These are phyloP conservation scores for Globisporangium alternatum DNA, from an alignment of 352 stramenopile genomes.

Conservation along the genomic window DNA sequence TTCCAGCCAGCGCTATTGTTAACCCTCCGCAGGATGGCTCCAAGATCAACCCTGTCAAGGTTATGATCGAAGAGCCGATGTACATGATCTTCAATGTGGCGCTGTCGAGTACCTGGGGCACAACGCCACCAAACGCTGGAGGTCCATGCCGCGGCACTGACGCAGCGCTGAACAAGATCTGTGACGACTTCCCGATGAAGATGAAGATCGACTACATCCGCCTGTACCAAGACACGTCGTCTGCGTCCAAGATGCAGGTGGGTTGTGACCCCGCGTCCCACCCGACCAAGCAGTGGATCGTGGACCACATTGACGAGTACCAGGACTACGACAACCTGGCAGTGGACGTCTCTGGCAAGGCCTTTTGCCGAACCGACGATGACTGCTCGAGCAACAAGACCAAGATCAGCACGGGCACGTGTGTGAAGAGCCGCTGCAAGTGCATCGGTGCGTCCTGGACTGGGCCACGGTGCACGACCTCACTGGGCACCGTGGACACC, in stretches of 20 bases:
- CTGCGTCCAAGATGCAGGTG: slow-evolving; percentile 43
- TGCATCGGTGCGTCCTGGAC: slow-evolving; percentile 37
- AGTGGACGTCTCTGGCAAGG: slow-evolving; percentile 57
- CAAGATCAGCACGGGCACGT: slow-evolving; percentile 32
- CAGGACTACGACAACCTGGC: slow-evolving; percentile 56
- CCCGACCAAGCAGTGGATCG: slow-evolving; percentile 73
- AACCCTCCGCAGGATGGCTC: slow-evolving; percentile 44
- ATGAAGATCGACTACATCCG: slow-evolving; percentile 82
- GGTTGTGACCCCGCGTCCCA: slow-evolving; percentile 61
- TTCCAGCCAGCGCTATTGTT: slow-evolving; percentile 59
- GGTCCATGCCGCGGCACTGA: slow-evolving; percentile 53
- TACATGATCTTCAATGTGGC: slow-evolving; percentile 96
- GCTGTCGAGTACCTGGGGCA: slow-evolving; percentile 89
- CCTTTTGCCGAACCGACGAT: slow-evolving; percentile 46
- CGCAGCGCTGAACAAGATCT: slow-evolving; percentile 45
- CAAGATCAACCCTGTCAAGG: slow-evolving; percentile 73
- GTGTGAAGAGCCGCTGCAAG: slow-evolving; percentile 32
- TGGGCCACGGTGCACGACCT: slow-evolving; percentile 45
- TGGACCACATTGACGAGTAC: slow-evolving; percentile 75
- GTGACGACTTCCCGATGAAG: slow-evolving; percentile 62
- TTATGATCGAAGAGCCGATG: slow-evolving; percentile 94
- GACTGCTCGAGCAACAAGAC: slow-evolving; percentile 47
- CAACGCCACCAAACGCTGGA: slow-evolving; percentile 61
- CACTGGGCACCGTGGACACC: slow-evolving; percentile 4
- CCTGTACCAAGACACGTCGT: slow-evolving; percentile 57